These are phyloP conservation scores for Gnaphalium uliginosum DNA, from an alignment of 129 eudicot genomes.

Conservation along the genomic window DNA sequence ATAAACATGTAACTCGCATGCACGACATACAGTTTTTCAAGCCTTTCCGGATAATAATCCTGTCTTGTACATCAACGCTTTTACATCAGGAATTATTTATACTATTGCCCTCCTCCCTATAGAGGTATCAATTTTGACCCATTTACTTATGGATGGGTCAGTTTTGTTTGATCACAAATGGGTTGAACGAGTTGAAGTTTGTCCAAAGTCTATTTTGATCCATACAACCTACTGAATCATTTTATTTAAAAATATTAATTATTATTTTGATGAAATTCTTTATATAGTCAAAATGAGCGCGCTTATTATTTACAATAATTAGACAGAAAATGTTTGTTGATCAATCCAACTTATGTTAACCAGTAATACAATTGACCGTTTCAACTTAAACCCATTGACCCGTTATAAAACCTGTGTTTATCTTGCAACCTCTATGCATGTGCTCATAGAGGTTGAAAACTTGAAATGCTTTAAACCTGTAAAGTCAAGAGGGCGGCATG, in stretches of 20 bases:
- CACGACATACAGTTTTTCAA: slow-evolving; percentile 69
- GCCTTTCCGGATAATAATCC: slow-evolving; percentile 96
- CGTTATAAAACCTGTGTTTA: neutral
- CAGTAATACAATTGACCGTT: neutral
- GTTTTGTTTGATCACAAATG: neutral
- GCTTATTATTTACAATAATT: neutral
- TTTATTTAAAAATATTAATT: neutral
- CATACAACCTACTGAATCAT: neutral
- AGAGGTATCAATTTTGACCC: neutral
- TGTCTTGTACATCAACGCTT: slow-evolving; percentile 30
- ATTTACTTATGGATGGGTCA: neutral
- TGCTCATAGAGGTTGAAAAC: neutral
- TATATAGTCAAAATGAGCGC: neutral
- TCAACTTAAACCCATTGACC: neutral
- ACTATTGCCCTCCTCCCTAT: neutral
- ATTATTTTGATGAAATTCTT: neutral
- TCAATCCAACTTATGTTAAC: neutral
- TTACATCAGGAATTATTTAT: neutral
- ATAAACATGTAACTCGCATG: slow-evolving; percentile 80
- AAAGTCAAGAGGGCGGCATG: slow-evolving; percentile 68
- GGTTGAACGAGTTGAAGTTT: neutral
- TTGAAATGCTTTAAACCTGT: slow-evolving; percentile 52
- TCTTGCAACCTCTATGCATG: neutral
- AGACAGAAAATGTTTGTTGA: neutral
- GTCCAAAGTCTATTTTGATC: neutral